Evolutionary conservation across 2,329 filamentous ascomycete genomes (phyloP).

Genomic region (Exophiala aquamarina): DNA sequence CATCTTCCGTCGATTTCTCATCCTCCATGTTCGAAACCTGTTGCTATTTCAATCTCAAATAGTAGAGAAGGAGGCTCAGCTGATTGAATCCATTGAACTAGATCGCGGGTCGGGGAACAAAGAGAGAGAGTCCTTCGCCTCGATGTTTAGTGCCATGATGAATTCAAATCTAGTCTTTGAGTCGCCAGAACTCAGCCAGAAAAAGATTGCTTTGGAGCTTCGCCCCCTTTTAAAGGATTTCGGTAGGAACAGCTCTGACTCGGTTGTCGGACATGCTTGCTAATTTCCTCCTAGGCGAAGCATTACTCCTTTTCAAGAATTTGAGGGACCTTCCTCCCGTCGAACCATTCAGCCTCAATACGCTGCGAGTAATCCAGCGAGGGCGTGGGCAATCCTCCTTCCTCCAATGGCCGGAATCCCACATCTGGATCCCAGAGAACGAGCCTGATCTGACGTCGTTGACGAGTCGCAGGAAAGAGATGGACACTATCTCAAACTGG

Average conservation of each 20-base stretch:
- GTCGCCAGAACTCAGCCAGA: not conserved
- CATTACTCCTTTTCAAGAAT: not conserved
- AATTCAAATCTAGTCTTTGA: not conserved
- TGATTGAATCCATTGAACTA: not conserved
- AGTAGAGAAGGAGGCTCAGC: constrained; percentile 7
- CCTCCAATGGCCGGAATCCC: not conserved
- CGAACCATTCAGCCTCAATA: constrained; percentile 2
- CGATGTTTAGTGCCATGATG: constrained; percentile 5
- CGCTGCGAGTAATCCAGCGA: not conserved
- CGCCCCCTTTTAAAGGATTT: not conserved
- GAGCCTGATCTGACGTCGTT: constrained; percentile 13
- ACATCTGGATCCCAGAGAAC: constrained; percentile 1
- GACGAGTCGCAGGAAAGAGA: not conserved
- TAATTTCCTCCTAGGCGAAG: not conserved
- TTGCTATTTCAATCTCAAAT: constrained; percentile 19
- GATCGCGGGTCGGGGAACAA: not conserved
- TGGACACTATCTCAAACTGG: constrained; percentile 5
- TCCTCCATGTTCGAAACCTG: constrained; percentile 15
- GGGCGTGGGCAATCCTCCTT: not conserved
- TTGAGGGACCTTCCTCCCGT: constrained; percentile 5
- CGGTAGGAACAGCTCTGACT: not conserved
- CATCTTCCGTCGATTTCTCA: constrained; percentile 18
- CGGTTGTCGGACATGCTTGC: not conserved
- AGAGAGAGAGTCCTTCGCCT: constrained; percentile 2
- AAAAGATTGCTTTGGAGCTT: constrained; percentile 3